Evolutionary conservation across 169 alveolate species (phyloP).

Genomic region (Eimeria sp.): DNA sequence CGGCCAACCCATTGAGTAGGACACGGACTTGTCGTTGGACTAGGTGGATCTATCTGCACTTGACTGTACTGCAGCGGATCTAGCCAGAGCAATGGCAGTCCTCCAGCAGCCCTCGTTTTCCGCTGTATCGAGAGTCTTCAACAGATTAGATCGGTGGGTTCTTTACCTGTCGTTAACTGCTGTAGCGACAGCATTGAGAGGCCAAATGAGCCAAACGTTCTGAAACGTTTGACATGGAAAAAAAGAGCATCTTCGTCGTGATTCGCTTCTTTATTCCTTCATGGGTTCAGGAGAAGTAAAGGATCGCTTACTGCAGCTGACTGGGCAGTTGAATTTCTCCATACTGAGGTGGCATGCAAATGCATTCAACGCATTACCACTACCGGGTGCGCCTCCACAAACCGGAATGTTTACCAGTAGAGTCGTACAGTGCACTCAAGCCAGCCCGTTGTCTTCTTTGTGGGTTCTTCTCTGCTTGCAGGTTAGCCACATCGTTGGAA

Average conservation of each 20-base stretch:
- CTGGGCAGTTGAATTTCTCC: slow-evolving; percentile 74
- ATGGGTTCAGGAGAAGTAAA: slow-evolving; percentile 7
- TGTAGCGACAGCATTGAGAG: neutral
- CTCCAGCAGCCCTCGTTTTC: slow-evolving; percentile 62
- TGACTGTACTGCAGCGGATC: slow-evolving; percentile 38
- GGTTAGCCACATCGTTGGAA: neutral
- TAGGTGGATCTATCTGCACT: neutral
- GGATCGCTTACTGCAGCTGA: slow-evolving; percentile 52
- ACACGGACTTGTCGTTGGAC: neutral
- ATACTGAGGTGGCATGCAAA: slow-evolving; percentile 65
- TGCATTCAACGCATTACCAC: neutral
- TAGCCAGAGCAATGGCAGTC: slow-evolving; percentile 62
- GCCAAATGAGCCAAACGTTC: neutral
- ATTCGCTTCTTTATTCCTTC: neutral
- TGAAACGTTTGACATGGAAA: neutral
- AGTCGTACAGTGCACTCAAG: neutral
- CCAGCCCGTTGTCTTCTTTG: neutral
- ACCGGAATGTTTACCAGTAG: neutral
- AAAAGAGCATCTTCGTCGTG: neutral
- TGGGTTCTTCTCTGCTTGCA: neutral
- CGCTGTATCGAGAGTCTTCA: slow-evolving; percentile 41
- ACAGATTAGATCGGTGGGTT: slow-evolving; percentile 52
- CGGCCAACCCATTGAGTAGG: neutral
- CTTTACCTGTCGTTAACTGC: neutral
- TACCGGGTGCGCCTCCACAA: slow-evolving; percentile 6